Evolutionary conservation across 202 grass and related monocot species (phyloP), one percentile per base, ranked within the genome.

Genomic region (Digitaria exilis): DNA sequence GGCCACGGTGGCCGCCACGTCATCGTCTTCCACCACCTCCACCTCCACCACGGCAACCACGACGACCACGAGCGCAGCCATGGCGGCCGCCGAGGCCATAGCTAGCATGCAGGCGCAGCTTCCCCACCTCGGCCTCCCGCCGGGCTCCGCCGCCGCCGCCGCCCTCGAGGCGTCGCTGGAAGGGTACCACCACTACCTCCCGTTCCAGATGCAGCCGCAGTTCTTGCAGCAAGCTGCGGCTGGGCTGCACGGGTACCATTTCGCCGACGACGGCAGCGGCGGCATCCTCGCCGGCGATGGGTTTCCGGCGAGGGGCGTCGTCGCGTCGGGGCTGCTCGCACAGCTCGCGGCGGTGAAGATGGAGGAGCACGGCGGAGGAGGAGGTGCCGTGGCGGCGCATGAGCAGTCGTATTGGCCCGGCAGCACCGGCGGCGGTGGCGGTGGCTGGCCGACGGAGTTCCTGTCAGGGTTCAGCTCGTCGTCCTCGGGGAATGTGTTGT

Each of bases 281-380:
- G 42, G 76, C 18, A 32, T 64, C 5, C 63, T 86, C 12, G 84
- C 71, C 7, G n/a, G n/a, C n/a, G 78, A 91, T 30, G 84, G 90
- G 25, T 83, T 97, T 31, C 92, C 92, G n/a, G n/a, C n/a, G 13
- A 90, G 90, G 70, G 82, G 89, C 16, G 88, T 91, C 19, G 88
- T 89, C 5, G 90, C 85, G 28, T 90, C 94, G 0, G 88, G 88
- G 5, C 75, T 97, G 28, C 89, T 94, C 39, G 75, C 92, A 34
- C 95, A 97, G 80, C 89, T 97, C 22, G 88, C 95, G 1, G 88
- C 95, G 7, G 87, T 97, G 76, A 97, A 97, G 85, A 97, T 91
- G 95, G 95, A 97, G 73, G 95, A 95, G 52, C 90, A 88, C 55
- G 49, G 78, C 17, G 71, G 21, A 16, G 37, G 37, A 5, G 37